Base-by-base conservation (phyloP, 1,284 basidiomycete species). In the Melampsora americana region DNA sequence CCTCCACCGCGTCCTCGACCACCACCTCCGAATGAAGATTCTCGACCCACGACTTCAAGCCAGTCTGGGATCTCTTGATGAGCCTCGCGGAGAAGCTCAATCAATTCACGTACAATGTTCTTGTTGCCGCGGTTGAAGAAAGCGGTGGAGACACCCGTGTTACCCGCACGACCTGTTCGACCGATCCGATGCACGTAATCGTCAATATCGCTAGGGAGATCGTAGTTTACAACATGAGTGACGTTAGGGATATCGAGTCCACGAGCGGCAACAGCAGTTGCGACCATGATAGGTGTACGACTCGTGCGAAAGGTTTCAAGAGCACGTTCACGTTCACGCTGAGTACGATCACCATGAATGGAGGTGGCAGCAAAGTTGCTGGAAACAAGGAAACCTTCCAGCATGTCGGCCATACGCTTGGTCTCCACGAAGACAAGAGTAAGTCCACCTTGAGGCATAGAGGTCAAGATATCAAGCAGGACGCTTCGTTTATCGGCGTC, bases 201-300 rank as follows among this genome's bases (percentile, higher is more conserved):
- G 82, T 99, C 95, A 78, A 99, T 95, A 85, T 99, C 95, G 78
- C 91, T 92, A 23, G 95, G 95, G n/a, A 99, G 86, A 84, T 99
- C 96, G 85, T 97, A 99, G 85, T 95, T 95, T 86, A 99, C 87
- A 81, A 99, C 95, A 84, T 99, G 96, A 39, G 93, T 97, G 81
- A 99, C 95, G 84, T 99, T 96, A 80, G 96, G 96, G 80, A 99
- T 99, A 86, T 99, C 95, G 81, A 99, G 89, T 84, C 95, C 95
- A 87, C 96, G 93, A 77, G 96, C 95, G 69, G 95, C 95, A 77
- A 99, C 96, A 73, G 95, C 96, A 35, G 96, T 99, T 65, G 95
- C 95, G 78, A 99, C 95, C 83, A 99, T 88, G 84, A 99, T 92
- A 67, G 95, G 95, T 0, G 95, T 97, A 79, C 92, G 90, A 39